Percentiles rank a stretch among this genome's conserved stretches.
phyloP scores from a whole-genome alignment of 169 alveolate genomes.

The Neospora caninum region DNA sequence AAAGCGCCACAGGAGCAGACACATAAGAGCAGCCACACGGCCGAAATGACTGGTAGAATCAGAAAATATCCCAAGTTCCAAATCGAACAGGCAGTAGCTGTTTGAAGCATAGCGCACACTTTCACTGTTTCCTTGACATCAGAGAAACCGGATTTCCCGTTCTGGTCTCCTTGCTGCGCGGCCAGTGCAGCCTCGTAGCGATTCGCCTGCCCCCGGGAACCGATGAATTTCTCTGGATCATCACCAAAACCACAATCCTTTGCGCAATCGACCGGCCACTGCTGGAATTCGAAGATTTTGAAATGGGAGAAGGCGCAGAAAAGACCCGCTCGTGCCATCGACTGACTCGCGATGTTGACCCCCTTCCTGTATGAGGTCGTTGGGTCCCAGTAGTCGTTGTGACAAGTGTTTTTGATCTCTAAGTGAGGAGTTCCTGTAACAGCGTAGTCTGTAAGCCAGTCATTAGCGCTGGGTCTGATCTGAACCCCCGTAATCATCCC shows the following conservation, averaged over 20 bases:
- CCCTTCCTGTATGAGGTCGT: not conserved
- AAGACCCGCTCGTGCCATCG: not conserved
- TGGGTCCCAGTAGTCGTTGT: not conserved
- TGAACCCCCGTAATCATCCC: not conserved
- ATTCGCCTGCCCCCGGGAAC: not conserved
- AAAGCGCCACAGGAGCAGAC: not conserved
- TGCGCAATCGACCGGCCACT: not conserved
- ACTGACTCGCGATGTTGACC: not conserved
- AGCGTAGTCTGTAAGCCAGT: not conserved
- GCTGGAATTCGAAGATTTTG: not conserved
- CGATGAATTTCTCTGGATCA: not conserved
- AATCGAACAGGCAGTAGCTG: not conserved
- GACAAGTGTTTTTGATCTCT: not conserved
- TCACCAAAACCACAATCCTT: not conserved
- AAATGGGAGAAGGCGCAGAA: not conserved
- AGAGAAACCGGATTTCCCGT: not conserved
- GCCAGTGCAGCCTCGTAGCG: not conserved
- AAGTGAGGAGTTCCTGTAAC: not conserved
- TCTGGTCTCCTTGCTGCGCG: not conserved
- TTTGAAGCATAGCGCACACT: not conserved
- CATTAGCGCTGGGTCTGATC: not conserved
- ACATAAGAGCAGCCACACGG: not conserved
- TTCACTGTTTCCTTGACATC: not conserved
- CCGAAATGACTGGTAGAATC: not conserved
- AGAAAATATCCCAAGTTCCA: not conserved